Evolutionary conservation across 1,139 yeast genomes (phyloP).

Genomic region (Zygoascus sp.): DNA sequence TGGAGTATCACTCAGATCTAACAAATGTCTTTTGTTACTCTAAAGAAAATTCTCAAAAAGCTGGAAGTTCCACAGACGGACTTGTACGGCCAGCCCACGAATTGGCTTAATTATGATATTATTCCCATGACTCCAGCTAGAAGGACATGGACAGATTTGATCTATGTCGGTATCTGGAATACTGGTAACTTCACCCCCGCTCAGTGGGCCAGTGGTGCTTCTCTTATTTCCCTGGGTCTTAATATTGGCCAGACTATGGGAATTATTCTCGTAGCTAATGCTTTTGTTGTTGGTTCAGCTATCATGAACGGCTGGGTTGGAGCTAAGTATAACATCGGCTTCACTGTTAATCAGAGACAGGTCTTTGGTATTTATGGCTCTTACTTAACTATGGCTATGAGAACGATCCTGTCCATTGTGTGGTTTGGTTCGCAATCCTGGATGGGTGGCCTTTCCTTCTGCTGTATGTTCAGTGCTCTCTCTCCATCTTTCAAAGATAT

Average conservation of each 20-base stretch:
- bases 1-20: background rate
- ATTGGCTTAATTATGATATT: constrained; percentile 19
- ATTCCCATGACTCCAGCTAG: constrained; percentile 27
- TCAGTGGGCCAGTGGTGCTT: constrained; percentile 26
- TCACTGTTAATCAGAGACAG: constrained; percentile 27
- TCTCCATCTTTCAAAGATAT: constrained; percentile 27
- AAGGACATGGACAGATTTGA: constrained; percentile 24
- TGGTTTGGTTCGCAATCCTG: constrained; percentile 32
- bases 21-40: background rate
- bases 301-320: constrained; percentile 30
- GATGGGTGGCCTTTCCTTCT: constrained; percentile 32
- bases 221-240: constrained; percentile 27
- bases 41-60: constrained; percentile 18
- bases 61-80: constrained; percentile 14
- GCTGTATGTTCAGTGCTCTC: constrained; percentile 25
- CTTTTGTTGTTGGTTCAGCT: constrained; percentile 20
- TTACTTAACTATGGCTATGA: constrained; percentile 23
- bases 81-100: constrained; percentile 2
- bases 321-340: constrained; percentile 32
- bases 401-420: constrained; percentile 28
- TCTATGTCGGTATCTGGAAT: constrained; percentile 21
- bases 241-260: constrained; percentile 37
- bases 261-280: constrained; percentile 29
- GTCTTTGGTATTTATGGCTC: constrained; percentile 32
- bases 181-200: constrained; percentile 23